Conservation (phyloP, 129 eudicot species). For the Chrysanthemum makinoi region DNA sequence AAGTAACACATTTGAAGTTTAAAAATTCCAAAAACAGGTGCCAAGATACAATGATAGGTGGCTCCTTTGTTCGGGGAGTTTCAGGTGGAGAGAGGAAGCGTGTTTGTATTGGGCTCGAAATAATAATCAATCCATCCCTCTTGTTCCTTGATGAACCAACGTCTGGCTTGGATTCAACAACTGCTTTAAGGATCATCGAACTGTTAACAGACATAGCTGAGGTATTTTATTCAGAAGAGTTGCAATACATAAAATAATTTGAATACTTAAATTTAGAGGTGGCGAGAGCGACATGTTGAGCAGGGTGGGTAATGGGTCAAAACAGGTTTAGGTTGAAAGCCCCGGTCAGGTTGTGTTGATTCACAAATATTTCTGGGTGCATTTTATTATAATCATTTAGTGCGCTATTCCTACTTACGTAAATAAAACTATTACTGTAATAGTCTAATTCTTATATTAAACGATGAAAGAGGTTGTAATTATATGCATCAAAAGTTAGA, state of each 20-base stretch:
- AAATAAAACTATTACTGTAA: background rate
- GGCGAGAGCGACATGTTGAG: too few relatives aligned
- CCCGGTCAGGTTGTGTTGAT: background rate
- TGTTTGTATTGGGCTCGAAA: constrained; percentile 51
- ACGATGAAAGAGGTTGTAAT: background rate
- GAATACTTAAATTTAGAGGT: too few relatives aligned
- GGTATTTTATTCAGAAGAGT: constrained; percentile 24
- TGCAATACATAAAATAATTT: background rate
- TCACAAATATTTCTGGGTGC: background rate
- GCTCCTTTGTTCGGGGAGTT: constrained; percentile 41
- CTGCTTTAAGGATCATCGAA: constrained; percentile 43
- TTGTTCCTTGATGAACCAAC: constrained; percentile 44
- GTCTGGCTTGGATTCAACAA: constrained; percentile 51
- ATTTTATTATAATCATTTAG: too few relatives aligned
- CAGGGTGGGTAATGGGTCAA: background rate
- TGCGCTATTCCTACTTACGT: background rate
- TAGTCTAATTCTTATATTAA: background rate
- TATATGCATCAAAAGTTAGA: background rate
- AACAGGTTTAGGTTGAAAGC: background rate
- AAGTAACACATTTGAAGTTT: too few relatives aligned
- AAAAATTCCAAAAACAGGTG: constrained; percentile 24
- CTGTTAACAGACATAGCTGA: constrained; percentile 38
- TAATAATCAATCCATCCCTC: constrained; percentile 49
- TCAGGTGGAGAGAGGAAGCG: constrained; percentile 66
- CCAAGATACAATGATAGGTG: constrained; percentile 44